Evolutionary conservation across 1,284 basidiomycete genomes (phyloP), one percentile per base, ranked within the genome.

Genomic region (Irpex sp.): DNA sequence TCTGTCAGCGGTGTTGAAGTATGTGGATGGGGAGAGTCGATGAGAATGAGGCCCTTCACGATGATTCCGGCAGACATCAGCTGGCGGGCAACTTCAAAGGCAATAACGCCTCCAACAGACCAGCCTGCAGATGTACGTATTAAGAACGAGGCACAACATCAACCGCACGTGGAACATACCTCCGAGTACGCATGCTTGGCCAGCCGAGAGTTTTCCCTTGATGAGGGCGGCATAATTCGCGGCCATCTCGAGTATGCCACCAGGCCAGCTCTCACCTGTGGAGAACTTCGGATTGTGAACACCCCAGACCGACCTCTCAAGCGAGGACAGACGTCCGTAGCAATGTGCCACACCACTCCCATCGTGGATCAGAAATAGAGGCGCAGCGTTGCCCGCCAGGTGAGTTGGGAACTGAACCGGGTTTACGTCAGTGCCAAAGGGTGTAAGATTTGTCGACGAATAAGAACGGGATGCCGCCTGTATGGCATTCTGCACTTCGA

Each of bases 51-150:
- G 0, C 88, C 89, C 62, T 77, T 75, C 15, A 88, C 83, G 1
- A 65, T 63, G 9, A 81, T 67, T 1, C 82, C 85, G 6, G 67
- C 73, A 8, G 67, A 67, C 15, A 71, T 67, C n/a, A 91, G 79
- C 47, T 83, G 80, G 1, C 79, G 79, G n/a, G 86, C 82, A 4
- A 83, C 75, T 68, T 90, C 88, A 68, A 84, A 89, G 0, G 89
- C 87, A 0, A 85, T 82, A 8, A 90, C 82, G 3, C 89, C 89
- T 15, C 89, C 89, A 69, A 91, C 89, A 4, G 89, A 92, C 89
- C 90, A 91, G 0, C 89, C 89, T 88, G 64, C 31, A 26, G 9
- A 21, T 13, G 54, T 21, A 34, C 3, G 17, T 40, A 21, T 51
- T 11, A 57, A 21, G 3, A 5, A 36, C 21, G 9, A 2, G 38